Base-by-base conservation (phyloP, 805 yeast species). In the Teunomyces barrocoloradensis region DNA sequence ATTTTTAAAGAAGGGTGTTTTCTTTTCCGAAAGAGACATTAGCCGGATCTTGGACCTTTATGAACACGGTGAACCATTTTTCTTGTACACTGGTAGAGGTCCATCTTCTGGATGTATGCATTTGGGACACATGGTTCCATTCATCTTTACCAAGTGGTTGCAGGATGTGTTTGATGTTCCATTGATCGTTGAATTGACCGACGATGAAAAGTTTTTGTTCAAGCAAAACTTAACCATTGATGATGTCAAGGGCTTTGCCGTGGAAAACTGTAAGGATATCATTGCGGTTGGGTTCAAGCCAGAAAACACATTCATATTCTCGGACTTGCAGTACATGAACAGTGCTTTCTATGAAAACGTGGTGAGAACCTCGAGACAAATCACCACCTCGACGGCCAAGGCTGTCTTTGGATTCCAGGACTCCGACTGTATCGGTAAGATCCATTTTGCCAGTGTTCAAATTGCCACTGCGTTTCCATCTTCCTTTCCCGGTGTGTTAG, bases 111-210 rank as follows among this genome's bases (percentile, higher is more conserved):
- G 86, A 58, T 85, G 94, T 17, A 85, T 94, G 88, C 99, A 94
- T 66, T 76, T 94, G 72, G 99, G 99, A 45, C 99, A 94, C 68
- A 84, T 92, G 90, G 80, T 91, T 51, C 99, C 99, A 13, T 94
- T 94, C 64, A 68, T 87, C 28, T 94, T 94, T 75, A 94, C 99
- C 47, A 90, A 91, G 69, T 94, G 98, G 98, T 78, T 94, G 59
- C 99, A 94, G 69, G 97, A 92, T 40, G 98, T 92, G 2, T 94
- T 94, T 65, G 98, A 94, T 64, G 97, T 82, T 49, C 98, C 99
- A 17, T 77, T 94, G 53, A 95, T 94, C 33, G 83, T 94, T 57
- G 97, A 94, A 69, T 72, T 89, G 69, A 91, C 97, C 3, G 99
- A 94, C 66, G 99, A 94, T 67, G 99, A 94, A 69, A 94, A 94